Base-by-base conservation (phyloP, 2,329 filamentous ascomycete genomes). In the Colletotrichum sojae region DNA sequence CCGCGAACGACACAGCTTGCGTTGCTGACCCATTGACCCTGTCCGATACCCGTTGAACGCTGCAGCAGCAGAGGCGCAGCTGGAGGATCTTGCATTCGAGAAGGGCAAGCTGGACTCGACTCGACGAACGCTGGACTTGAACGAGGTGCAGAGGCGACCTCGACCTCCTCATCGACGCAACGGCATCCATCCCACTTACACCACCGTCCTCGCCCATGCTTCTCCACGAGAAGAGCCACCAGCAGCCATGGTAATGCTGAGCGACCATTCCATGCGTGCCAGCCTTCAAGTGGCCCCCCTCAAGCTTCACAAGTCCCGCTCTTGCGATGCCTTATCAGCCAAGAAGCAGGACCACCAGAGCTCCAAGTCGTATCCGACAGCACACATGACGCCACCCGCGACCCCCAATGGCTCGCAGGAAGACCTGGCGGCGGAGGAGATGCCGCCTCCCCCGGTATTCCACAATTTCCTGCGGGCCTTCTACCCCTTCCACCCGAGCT, bases 391-490 rank as follows among this genome's bases (percentile, higher is more conserved):
- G 56, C 93, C 93, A 31, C 93, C 93, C 49, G 84, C 91, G 71
- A 95, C 93, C 9, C 93, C 93, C 18, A 90, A 91, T 79, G 87
- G 86, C 75, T 90, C 89, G 25, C 86, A 87, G 76, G 91, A 94
- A 77, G 83, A 87, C 72, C 84, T 88, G 71, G 78, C 79, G 75
- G 77, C 81, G 72, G 73, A 82, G 71, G 75, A 36, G 31, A 36
- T 36, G 31, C 31, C 78, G 58, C 81, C 85, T 6, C 85, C 89
- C 72, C 88, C 92, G 2, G 86, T 94, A 67, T 97, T 98, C 78
- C 93, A 97, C 86, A 97, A 96, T 84, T 99, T 97, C 77, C 86
- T 99, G 53, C 92, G 96, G 73, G 96, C 96, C 57, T 95, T 97
- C 77, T 97, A 97, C 79, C 92, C 94, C 27, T 99, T 98, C 79